Base-by-base conservation (phyloP, 163 green algal genomes). In the Scenedesmus sp. region DNA sequence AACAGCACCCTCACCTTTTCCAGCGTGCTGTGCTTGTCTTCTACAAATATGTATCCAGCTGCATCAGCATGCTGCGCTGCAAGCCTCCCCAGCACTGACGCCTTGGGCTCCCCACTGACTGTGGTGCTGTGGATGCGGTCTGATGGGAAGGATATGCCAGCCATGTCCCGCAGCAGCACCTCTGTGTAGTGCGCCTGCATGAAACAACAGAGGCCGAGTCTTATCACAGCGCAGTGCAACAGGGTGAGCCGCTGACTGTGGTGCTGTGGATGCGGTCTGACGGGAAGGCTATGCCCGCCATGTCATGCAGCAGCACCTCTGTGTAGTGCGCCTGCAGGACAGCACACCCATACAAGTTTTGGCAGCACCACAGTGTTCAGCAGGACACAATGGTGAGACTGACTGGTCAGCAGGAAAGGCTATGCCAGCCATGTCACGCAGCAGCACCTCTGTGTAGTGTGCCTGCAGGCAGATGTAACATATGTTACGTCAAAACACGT, bases 21-120 rank as follows among this genome's bases (percentile, higher is more conserved):
- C 59, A 99, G 94, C 5, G 97, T 99, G 89, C 90, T 92, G 26
- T 97, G 93, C 93, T 99, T 98, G 93, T 99, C 97, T 90, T 99
- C 98, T 52, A 99, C 96, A 95, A 99, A 99, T 16, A 97, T 90
- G 82, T 94, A 95, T 0, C 15, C 54, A 0, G 18, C 84, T 0
- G 93, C 94, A 0, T 87, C 91, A 0, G 96, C 92, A 93, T 99
- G 96, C 76, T 88, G 74, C 12, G 88, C 90, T 88, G 97, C 92
- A 73, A 99, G 96, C 76, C 92, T 84, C 52, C 92, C 87, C 79
- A 99, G 93, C 73, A 99, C 96, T 86, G 98, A 96, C 7, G 95
- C 95, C 93, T 99, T 99, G 79, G 98, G 98, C 82, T 93, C 91
- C 6, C 94, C 94, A 23, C 74, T 93, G 88, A 94, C 62, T 52